Conservation (phyloP, 2,329 filamentous ascomycete genomes). For the Alternaria hordeiaustralica region DNA sequence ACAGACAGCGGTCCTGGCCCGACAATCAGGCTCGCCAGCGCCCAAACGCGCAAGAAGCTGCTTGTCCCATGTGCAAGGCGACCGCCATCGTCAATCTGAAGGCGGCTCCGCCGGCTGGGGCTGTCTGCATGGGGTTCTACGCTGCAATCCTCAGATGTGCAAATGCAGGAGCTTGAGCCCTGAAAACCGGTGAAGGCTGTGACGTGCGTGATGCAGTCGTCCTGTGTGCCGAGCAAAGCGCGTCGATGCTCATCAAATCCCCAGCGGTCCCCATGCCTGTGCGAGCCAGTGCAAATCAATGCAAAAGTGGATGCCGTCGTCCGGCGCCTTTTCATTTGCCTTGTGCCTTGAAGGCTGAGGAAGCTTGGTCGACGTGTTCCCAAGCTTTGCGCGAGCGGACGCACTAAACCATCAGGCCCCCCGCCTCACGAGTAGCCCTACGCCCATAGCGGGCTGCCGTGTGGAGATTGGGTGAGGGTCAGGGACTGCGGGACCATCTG, state of each 20-base stretch:
- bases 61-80: conserved; percentile 16
- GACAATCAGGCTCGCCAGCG: conserved; percentile 23
- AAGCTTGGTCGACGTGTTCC: conserved; percentile 42
- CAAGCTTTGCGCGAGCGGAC: conserved; percentile 33
- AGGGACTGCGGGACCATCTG: conserved; percentile 29
- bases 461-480: conserved; percentile 43
- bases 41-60: conserved; percentile 25
- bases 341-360: conserved; percentile 23
- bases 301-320: conserved; percentile 11
- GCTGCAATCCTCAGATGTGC: not conserved
- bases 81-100: conserved; percentile 20
- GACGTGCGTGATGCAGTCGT: conserved; percentile 20
- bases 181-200: conserved; percentile 22
- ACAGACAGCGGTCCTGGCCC: conserved; percentile 23
- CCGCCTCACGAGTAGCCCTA: conserved; percentile 31
- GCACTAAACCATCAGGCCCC: conserved; percentile 34
- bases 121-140: conserved; percentile 4
- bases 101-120: conserved; percentile 31
- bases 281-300: conserved; percentile 2
- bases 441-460: conserved; percentile 33
- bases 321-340: conserved; percentile 18
- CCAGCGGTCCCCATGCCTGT: conserved; percentile 2
- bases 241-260: conserved; percentile 19
- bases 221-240: conserved; percentile 13
- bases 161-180: conserved; percentile 20